Conservation (phyloP, 2,329 filamentous ascomycete genomes). For the Pestalotiopsis sp. region DNA sequence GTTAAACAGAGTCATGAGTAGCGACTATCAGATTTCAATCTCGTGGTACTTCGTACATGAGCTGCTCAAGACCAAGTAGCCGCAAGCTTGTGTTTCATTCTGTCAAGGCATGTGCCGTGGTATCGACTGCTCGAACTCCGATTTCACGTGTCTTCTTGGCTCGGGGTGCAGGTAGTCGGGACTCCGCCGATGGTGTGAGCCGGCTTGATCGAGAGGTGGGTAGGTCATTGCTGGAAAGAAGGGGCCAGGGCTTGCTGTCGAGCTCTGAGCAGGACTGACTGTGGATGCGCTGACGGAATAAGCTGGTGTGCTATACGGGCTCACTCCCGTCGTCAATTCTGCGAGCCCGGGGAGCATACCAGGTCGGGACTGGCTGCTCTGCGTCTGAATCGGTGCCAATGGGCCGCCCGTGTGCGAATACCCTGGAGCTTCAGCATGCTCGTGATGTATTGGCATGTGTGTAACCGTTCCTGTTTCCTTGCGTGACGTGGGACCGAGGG, state of each 20-base stretch:
- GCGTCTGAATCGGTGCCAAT: conserved; percentile 57
- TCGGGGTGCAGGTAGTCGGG: conserved; percentile 49
- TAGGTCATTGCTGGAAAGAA: conserved; percentile 37
- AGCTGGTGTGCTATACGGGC: conserved; percentile 61
- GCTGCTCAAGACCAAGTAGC: too few species aligned
- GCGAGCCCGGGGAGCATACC: conserved; percentile 62
- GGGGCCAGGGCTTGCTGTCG: conserved; percentile 46
- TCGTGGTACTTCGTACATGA: neutral
- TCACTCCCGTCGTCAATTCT: conserved; percentile 66
- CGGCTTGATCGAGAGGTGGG: conserved; percentile 41
- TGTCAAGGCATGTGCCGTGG: conserved; percentile 18
- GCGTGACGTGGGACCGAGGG: conserved; percentile 9
- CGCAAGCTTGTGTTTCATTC: neutral
- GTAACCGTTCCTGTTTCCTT: conserved; percentile 18
- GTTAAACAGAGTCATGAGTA: neutral
- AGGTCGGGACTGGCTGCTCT: conserved; percentile 39
- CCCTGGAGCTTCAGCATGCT: conserved; percentile 37
- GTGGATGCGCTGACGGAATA: conserved; percentile 48
- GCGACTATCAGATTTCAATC: neutral
- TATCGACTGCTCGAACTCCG: conserved; percentile 25
- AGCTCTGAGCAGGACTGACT: conserved; percentile 40
- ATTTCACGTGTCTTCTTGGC: conserved; percentile 42
- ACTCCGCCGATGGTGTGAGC: conserved; percentile 57
- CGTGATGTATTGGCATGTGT: conserved; percentile 29
- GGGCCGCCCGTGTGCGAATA: conserved; percentile 38